phyloP scores from a whole-genome alignment of 2,329 filamentous ascomycete species.

The Nannizziopsis barbatae region DNA sequence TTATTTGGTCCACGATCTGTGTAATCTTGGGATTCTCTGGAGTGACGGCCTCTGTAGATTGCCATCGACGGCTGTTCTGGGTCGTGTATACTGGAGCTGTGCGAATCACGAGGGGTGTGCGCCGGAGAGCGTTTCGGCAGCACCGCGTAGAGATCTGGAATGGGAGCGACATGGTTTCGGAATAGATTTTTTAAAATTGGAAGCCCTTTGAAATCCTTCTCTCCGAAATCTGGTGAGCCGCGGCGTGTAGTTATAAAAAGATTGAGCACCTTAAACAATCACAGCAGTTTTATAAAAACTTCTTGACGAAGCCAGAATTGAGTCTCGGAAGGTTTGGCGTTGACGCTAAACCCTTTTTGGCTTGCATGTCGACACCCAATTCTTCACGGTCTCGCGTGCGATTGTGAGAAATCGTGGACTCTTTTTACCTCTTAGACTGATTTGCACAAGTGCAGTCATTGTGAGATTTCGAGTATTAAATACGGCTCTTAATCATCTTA shows the following conservation, averaged over 20 bases:
- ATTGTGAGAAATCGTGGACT: too few relatives aligned
- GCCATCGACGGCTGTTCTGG: constrained; percentile 61
- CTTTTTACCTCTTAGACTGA: too few relatives aligned
- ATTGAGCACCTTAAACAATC: too few relatives aligned
- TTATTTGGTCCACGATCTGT: constrained; percentile 95
- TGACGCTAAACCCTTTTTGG: too few relatives aligned
- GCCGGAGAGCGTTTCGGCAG: constrained; percentile 34
- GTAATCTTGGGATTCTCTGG: constrained; percentile 78
- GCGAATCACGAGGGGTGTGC: constrained; percentile 30
- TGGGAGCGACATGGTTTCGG: constrained; percentile 30
- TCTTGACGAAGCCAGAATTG: not conserved
- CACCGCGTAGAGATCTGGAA: constrained; percentile 33
- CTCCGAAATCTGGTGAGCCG: not conserved
- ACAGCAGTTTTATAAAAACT: too few relatives aligned
- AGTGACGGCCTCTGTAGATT: constrained; percentile 60
- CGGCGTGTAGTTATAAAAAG: too few relatives aligned
- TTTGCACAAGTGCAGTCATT: too few relatives aligned
- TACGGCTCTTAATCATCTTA: too few relatives aligned
- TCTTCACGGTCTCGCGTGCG: too few relatives aligned
- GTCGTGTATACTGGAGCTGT: constrained; percentile 11
- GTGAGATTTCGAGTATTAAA: too few relatives aligned
- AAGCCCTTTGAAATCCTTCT: not conserved
- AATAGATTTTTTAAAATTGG: not conserved
- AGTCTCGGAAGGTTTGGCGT: not conserved
- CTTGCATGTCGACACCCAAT: too few relatives aligned